These are phyloP conservation scores for Limnanthes douglasii DNA, from an alignment of 345 rosid genomes.

Conservation along the genomic window DNA sequence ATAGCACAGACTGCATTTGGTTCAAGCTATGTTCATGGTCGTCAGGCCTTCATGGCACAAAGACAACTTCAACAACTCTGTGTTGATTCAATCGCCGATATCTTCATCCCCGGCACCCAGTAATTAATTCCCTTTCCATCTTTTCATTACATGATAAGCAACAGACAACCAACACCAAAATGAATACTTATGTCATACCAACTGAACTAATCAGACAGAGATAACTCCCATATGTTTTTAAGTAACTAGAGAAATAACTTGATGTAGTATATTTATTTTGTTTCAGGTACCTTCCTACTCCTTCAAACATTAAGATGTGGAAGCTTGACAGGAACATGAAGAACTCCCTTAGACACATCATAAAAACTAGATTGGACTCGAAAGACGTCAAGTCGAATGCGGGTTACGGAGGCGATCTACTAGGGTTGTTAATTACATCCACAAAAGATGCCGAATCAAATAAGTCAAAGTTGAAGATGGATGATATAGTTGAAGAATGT, in stretches of 20 bases:
- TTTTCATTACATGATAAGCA: too few species aligned
- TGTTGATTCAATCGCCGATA: constrained; percentile 5
- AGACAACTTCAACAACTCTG: constrained; percentile 18
- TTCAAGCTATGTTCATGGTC: constrained; percentile 28
- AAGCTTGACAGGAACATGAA: constrained; percentile 23
- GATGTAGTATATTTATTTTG: background rate
- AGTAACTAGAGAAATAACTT: background rate
- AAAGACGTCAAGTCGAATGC: background rate
- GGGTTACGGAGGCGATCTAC: constrained; percentile 23
- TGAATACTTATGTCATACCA: too few species aligned
- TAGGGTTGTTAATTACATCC: constrained; percentile 23
- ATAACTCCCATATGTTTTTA: too few species aligned
- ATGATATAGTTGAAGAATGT: constrained; percentile 47
- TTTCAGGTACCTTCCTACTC: constrained; percentile 30
- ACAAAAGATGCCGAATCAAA: constrained; percentile 5
- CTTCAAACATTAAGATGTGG: constrained; percentile 25
- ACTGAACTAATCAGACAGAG: too few species aligned
- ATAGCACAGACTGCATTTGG: constrained; percentile 39
- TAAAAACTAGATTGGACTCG: constrained; percentile 15
- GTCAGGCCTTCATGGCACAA: constrained; percentile 24
- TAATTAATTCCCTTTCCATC: too few species aligned
- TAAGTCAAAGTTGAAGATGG: constrained; percentile 12
- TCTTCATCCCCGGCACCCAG: constrained; percentile 31
- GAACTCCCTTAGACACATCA: constrained; percentile 10
- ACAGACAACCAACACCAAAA: too few species aligned